These are phyloP conservation scores for Beauveria brongniartii DNA, from an alignment of 2,329 filamentous ascomycete genomes.

Conservation along the genomic window DNA sequence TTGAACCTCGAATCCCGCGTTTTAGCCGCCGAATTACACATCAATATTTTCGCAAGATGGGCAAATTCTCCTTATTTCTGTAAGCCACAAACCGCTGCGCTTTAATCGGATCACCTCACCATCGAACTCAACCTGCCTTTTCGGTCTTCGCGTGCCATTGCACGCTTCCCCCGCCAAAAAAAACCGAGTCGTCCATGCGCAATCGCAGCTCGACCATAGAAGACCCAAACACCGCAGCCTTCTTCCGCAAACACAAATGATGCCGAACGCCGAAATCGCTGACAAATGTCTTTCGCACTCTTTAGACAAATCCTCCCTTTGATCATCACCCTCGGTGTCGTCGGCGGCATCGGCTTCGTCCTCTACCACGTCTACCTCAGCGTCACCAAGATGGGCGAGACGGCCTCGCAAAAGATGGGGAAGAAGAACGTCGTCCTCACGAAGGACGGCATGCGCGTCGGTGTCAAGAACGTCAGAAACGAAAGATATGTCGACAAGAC, in stretches of 20 bases:
- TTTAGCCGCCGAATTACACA: not conserved
- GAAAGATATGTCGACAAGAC: slow-evolving; percentile 69
- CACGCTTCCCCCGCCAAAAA: not conserved
- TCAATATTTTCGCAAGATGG: not conserved
- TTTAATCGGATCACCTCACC: not conserved
- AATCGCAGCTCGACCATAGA: no score
- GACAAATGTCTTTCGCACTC: not conserved
- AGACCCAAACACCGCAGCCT: not conserved
- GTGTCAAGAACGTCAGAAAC: slow-evolving; percentile 57
- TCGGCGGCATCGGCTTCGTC: slow-evolving; percentile 53
- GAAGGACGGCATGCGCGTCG: slow-evolving; percentile 65
- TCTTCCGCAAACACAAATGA: not conserved
- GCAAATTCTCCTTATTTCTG: slow-evolving; percentile 7
- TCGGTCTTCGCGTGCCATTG: not conserved
- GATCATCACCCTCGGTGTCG: slow-evolving; percentile 50
- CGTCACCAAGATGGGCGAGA: slow-evolving; percentile 55
- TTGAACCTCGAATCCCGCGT: not conserved
- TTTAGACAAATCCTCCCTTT: slow-evolving; percentile 48
- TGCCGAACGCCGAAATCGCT: not conserved
- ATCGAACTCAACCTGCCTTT: not conserved
- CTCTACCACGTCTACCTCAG: slow-evolving; percentile 67
- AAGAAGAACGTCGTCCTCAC: slow-evolving; percentile 69
- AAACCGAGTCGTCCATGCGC: not conserved
- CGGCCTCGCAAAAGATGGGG: slow-evolving; percentile 62
- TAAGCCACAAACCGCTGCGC: not conserved